Evolutionary conservation across 1,284 basidiomycete species (phyloP).

Genomic region (Bondarzewia mesenterica): DNA sequence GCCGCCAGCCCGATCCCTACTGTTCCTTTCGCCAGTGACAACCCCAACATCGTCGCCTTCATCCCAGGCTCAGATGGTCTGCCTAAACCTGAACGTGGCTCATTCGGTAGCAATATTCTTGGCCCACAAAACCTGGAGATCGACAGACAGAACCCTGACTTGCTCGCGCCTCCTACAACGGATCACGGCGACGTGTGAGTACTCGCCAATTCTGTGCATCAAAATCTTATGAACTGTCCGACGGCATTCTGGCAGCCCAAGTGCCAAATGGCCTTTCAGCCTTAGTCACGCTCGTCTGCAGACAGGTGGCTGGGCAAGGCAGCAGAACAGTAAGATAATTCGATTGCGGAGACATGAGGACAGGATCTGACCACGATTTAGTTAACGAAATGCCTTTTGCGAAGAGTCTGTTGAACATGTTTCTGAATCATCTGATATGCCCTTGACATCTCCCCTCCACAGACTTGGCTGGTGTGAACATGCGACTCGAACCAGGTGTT

Average conservation of each 20-base stretch:
- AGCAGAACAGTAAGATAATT: constrained; percentile 48
- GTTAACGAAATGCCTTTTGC: constrained; percentile 56
- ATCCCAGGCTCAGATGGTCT: constrained; percentile 1
- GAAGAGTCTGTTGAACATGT: constrained; percentile 25
- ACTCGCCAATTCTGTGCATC: background rate
- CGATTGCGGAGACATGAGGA: background rate
- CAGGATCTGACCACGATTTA: constrained; percentile 15
- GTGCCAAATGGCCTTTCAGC: constrained; percentile 67
- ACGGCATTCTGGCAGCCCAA: constrained; percentile 31
- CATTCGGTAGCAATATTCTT: constrained; percentile 42
- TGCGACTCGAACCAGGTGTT: constrained; percentile 59
- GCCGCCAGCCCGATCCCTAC: background rate
- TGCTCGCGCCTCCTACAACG: constrained; percentile 59
- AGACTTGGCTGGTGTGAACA: constrained; percentile 63
- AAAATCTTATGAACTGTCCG: background rate
- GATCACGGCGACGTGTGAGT: constrained; percentile 57
- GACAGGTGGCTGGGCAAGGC: constrained; percentile 67
- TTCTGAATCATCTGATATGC: constrained; percentile 3
- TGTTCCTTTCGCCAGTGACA: background rate
- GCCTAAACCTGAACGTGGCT: constrained; percentile 26
- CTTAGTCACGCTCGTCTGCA: constrained; percentile 64
- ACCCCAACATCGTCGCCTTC: background rate
- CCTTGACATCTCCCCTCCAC: background rate
- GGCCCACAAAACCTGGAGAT: constrained; percentile 48
- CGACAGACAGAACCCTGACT: constrained; percentile 51